These are phyloP conservation scores for Geotrichum restrictum DNA, from an alignment of 1,139 yeast species.

Conservation along the genomic window DNA sequence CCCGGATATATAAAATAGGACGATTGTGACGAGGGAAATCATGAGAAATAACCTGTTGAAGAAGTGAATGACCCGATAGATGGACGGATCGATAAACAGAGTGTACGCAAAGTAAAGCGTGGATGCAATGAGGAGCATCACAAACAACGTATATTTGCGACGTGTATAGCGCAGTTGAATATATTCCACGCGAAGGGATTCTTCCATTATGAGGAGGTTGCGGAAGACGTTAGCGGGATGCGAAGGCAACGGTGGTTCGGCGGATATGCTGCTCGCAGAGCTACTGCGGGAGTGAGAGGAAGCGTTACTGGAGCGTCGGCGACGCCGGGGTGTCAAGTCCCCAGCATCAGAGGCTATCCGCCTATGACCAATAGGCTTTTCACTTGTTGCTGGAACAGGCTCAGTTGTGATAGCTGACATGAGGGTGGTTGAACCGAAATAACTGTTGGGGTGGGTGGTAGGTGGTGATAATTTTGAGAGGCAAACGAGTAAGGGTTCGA, in stretches of 20 bases:
- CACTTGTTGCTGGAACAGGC: constrained; percentile 1
- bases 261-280: constrained; percentile 12
- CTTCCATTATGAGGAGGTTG: constrained; percentile 77
- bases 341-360: constrained; percentile 8
- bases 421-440: neutral
- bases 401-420: constrained; percentile 8
- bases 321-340: constrained; percentile 12
- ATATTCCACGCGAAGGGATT: constrained; percentile 75
- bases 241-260: constrained; percentile 23
- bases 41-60: constrained; percentile 57
- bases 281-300: constrained; percentile 17
- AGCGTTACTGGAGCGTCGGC: constrained; percentile 20
- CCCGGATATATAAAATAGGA: constrained; percentile 80
- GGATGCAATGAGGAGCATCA: constrained; percentile 46
- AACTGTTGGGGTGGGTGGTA: neutral
- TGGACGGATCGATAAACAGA: constrained; percentile 35
- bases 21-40: constrained; percentile 65
- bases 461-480: neutral
- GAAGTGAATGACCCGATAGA: constrained; percentile 37
- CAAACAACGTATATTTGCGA: constrained; percentile 68
- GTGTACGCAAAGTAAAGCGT: constrained; percentile 35
- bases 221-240: constrained; percentile 39
- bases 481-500: neutral
- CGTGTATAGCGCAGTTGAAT: constrained; percentile 65
- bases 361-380: constrained; percentile 1